Evolutionary conservation across 1,139 yeast species (phyloP).

Genomic region (Yamadazyma dushanensis): DNA sequence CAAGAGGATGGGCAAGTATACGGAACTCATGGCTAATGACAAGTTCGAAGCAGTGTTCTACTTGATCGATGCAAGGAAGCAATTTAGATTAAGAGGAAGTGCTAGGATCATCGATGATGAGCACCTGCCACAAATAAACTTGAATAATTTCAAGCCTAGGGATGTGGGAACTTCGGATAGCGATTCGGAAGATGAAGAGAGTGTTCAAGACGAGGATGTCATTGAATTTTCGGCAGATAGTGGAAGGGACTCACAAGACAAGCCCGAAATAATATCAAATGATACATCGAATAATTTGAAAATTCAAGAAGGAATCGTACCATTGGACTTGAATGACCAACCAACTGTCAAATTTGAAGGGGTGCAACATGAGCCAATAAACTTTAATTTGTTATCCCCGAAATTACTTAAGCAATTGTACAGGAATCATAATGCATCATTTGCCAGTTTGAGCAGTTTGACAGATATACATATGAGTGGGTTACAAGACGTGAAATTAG

Average conservation of each 20-base stretch:
- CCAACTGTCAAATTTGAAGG: not conserved
- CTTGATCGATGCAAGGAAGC: constrained; percentile 59
- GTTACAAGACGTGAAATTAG: constrained; percentile 20
- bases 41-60: constrained; percentile 77
- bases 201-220: not conserved
- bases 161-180: constrained; percentile 15
- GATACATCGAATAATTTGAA: not conserved
- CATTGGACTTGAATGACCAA: not conserved
- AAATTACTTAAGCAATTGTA: constrained; percentile 15
- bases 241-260: constrained; percentile 4
- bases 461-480: constrained; percentile 18
- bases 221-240: not conserved
- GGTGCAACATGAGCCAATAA: constrained; percentile 10
- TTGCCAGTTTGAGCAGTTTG: constrained; percentile 20
- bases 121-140: constrained; percentile 33
- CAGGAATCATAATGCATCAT: constrained; percentile 24
- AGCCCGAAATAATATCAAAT: constrained; percentile 1
- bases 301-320: constrained; percentile 1
- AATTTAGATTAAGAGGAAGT: constrained; percentile 69
- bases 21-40: constrained; percentile 51
- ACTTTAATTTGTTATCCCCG: constrained; percentile 28
- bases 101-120: constrained; percentile 49
- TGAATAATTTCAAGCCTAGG: constrained; percentile 25
- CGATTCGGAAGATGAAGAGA: constrained; percentile 13
- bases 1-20: constrained; percentile 62